Evolutionary conservation across 805 yeast genomes (phyloP).

Genomic region (Phaffomyces opuntiae): DNA sequence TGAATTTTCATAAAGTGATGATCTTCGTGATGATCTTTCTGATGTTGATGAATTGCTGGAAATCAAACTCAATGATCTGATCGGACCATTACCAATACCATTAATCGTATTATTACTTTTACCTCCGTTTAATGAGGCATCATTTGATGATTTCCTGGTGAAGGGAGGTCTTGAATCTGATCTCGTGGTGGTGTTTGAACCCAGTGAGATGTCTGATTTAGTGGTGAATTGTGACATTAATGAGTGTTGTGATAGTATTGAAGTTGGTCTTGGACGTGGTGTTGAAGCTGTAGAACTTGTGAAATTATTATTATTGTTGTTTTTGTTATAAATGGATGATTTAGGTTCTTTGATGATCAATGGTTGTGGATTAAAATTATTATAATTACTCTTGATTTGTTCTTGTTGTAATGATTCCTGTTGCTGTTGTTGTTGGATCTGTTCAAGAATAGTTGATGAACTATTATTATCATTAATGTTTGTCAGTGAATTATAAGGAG

Average conservation of each 20-base stretch:
- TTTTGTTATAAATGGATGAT: conserved; percentile 12
- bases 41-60: conserved; percentile 33
- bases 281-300: neutral
- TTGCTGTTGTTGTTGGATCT: neutral
- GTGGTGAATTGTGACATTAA: conserved; percentile 39
- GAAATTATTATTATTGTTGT: neutral
- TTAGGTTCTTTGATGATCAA: conserved; percentile 26
- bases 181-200: conserved; percentile 12
- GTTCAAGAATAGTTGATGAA: conserved; percentile 1
- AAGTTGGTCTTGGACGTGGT: conserved; percentile 35
- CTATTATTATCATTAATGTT: neutral
- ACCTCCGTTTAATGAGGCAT: conserved; percentile 12
- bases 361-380: neutral
- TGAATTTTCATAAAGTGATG: conserved; percentile 31
- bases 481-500: too few relatives aligned
- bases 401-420: neutral
- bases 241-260: conserved; percentile 45
- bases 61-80: conserved; percentile 29
- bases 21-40: conserved; percentile 32
- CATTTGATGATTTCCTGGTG: conserved; percentile 17
- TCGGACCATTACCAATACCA: conserved; percentile 9
- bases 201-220: conserved; percentile 43
- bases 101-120: conserved; percentile 6
- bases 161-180: conserved; percentile 16
- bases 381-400: too few relatives aligned